These are phyloP conservation scores for Lachnellula arida DNA, from an alignment of 2,329 filamentous ascomycete species.

Conservation along the genomic window DNA sequence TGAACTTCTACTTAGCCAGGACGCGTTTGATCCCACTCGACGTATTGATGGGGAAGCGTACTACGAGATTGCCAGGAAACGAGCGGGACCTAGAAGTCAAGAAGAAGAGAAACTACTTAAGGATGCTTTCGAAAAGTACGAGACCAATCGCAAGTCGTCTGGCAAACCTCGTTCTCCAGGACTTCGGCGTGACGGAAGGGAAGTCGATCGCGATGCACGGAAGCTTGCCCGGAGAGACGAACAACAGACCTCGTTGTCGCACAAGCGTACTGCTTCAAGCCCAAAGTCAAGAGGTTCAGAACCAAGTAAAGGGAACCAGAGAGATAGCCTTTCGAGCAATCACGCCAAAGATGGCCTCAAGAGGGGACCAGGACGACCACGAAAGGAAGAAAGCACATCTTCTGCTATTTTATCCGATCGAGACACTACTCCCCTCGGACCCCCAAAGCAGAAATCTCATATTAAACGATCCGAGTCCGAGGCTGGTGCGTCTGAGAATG, in stretches of 20 bases:
- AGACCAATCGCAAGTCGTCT: constrained; percentile 44
- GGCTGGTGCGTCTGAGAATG: constrained; percentile 42
- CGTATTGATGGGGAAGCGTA: constrained; percentile 74
- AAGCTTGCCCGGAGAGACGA: constrained; percentile 19
- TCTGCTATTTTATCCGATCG: constrained; percentile 21
- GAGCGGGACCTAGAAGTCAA: constrained; percentile 83
- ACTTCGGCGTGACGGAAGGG: constrained; percentile 37
- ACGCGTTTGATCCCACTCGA: constrained; percentile 76
- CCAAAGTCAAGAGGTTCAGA: constrained; percentile 23
- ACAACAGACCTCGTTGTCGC: constrained; percentile 20
- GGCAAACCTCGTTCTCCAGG: constrained; percentile 48
- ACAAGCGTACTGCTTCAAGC: constrained; percentile 25
- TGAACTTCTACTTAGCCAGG: constrained; percentile 70
- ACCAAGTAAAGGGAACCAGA: constrained; percentile 12
- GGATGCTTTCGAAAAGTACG: constrained; percentile 64
- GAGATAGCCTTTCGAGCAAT: constrained; percentile 15
- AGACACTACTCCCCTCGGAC: constrained; percentile 26
- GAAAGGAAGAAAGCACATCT: constrained; percentile 41
- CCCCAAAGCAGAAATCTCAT: constrained; percentile 46
- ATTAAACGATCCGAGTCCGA: constrained; percentile 52
- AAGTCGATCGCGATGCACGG: constrained; percentile 25
- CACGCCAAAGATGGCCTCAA: constrained; percentile 24
- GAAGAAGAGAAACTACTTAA: constrained; percentile 81
- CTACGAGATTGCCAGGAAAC: constrained; percentile 77
- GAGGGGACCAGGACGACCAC: constrained; percentile 48